Base-by-base conservation (phyloP, 1,139 yeast species). In the Trichomonascaceae sp. region DNA sequence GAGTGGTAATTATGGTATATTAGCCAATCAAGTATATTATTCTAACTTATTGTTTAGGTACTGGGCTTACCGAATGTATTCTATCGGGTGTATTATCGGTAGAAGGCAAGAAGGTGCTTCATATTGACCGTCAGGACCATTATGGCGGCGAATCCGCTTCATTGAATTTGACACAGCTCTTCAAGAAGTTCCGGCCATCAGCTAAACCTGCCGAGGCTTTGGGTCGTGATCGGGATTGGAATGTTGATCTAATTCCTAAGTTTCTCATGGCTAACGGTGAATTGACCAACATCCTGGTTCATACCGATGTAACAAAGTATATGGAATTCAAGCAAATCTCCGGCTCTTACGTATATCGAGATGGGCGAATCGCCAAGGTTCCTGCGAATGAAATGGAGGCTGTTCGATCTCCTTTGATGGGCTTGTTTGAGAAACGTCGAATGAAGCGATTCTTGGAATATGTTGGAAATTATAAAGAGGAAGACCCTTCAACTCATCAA, bases 261-360 rank as follows among this genome's bases (percentile, higher is more conserved):
- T 93, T 93, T 65, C 77, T 95, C 64, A 95, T 93, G 99, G 95
- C 98, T 55, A 89, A 90, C 66, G 99, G 99, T 45, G 99, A 93
- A 70, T 80, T 93, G 74, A 91, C 98, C 63, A 91, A 91, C 71
- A 95, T 93, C 64, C 80, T 93, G 66, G 93, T 87, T 43, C 96
- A 91, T 70, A 93, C 99, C 24, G 93, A 91, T 65, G 99, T 93
- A 52, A 91, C 98, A 24, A 81, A 96, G 61, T 93, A 91, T 71
- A 85, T 95, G 66, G 98, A 93, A 69, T 95, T 95, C 74, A 91
- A 93, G 73, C 98, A 90, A 72, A 87, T 93, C 58, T 84, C 91
- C 17, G 99, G 98, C 3, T 87, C 96, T 41, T 93, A 87, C 70
- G 99, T 93, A 49, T 91, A 89, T 74, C 84, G 96, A 61, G 84